These are phyloP conservation scores for Teratosphaeria zuluensis DNA, from an alignment of 2,329 filamentous ascomycete species.

Conservation along the genomic window DNA sequence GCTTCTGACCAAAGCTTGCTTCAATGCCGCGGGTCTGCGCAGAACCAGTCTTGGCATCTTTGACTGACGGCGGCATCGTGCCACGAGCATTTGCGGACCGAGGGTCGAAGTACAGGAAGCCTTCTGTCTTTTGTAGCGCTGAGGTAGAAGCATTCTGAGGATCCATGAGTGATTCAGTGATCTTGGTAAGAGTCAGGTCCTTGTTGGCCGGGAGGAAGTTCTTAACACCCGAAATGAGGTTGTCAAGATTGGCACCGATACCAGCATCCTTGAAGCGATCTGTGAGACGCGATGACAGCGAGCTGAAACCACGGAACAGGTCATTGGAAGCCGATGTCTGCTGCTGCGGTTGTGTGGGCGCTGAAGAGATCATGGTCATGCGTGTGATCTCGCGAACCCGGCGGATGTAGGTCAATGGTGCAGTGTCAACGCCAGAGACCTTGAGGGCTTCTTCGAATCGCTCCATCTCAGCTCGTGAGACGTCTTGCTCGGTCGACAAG, in stretches of 20 bases:
- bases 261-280: conserved; percentile 91
- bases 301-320: conserved; percentile 86
- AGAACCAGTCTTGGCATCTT: conserved; percentile 16
- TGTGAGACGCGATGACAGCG: conserved; percentile 81
- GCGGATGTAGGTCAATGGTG: conserved; percentile 74
- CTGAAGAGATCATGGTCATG: conserved; percentile 94
- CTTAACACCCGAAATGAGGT: conserved; percentile 89
- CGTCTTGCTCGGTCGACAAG: conserved; percentile 81
- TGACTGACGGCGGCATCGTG: conserved; percentile 73
- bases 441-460: conserved; percentile 78
- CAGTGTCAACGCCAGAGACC: conserved; percentile 63
- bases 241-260: conserved; percentile 79
- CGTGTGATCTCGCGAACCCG: conserved; percentile 89
- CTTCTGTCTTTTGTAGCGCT: conserved; percentile 91
- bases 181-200: conserved; percentile 93
- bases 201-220: conserved; percentile 96
- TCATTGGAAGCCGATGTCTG: conserved; percentile 57
- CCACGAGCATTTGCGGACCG: conserved; percentile 86
- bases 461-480: conserved; percentile 71
- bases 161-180: conserved; percentile 97
- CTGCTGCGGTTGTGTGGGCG: conserved; percentile 48
- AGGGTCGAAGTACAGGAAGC: conserved; percentile 95
- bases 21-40: conserved; percentile 50
- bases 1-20: conserved; percentile 80
- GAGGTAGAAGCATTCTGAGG: conserved; percentile 79